Evolutionary conservation across 2,329 filamentous ascomycete species (phyloP), one percentile per base, ranked within the genome.

Genomic region (Venturia aucupariae): DNA sequence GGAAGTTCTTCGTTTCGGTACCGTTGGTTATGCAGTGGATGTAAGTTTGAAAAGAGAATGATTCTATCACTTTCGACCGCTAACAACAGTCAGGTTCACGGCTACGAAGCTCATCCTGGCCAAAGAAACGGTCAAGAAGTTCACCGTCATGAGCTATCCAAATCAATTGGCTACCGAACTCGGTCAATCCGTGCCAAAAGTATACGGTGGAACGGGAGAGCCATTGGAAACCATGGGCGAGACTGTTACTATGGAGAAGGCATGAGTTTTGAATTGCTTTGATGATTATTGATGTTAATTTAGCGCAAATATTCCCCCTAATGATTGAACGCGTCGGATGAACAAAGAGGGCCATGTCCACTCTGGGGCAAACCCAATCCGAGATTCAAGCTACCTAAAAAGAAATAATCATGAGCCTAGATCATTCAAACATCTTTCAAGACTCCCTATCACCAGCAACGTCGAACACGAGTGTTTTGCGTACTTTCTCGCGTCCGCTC

Each of bases 1-100:
- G 93, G 78, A 97, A 97, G 81, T 97, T 92, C 82, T 97, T 97
- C 73, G 89, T 97, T 78, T 97, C 97, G 71, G 90, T 97, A 6
- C 93, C 93, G 0, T 77, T 87, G 64, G 81, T 97, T 71, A 97
- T 97, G 92, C 90, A 90, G 65, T 97, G 92, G 80, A 71, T 81
- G 70, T 57, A n/a, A 57, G 51, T n/a, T n/a, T 57, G 32, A 24
- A 57, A 48, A 8, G 1, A n/a, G n/a, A n/a, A n/a, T n/a, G n/a
- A n/a, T n/a, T n/a, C n/a, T n/a, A n/a, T n/a, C n/a, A n/a, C n/a
- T n/a, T n/a, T n/a, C n/a, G n/a, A n/a, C n/a, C 2, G 11, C 27
- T 57, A 10, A 57, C 51, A n/a, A 11, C 35, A 10, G 1, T 15
- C 15, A 57, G 51, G 51, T 81, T 79, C 71, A 72, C 73, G 7